These are phyloP conservation scores for Fennellomyces sp. DNA, from an alignment of 371 early-diverging fungal genomes.

Conservation along the genomic window DNA sequence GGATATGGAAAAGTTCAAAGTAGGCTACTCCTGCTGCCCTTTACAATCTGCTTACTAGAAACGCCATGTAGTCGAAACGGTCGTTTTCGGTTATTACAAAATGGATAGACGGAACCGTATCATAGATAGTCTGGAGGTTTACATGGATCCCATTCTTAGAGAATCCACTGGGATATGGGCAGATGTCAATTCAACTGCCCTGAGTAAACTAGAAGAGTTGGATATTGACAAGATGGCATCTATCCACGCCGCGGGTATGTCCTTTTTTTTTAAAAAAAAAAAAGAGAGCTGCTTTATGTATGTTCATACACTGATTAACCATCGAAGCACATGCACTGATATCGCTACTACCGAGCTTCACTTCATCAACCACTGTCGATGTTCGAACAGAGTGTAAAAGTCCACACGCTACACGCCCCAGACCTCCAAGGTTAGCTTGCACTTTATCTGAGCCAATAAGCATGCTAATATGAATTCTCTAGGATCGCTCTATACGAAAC, in stretches of 20 bases:
- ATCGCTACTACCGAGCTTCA: slow-evolving; percentile 32
- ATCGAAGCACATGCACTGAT: slow-evolving; percentile 42
- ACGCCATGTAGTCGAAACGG: slow-evolving; percentile 38
- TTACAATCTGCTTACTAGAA: neutral
- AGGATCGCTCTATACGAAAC: slow-evolving; percentile 47
- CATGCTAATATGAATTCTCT: neutral
- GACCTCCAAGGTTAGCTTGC: slow-evolving; percentile 30
- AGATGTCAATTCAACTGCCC: slow-evolving; percentile 31
- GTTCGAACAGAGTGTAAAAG: slow-evolving; percentile 52
- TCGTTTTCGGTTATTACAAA: slow-evolving; percentile 62
- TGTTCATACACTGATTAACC: neutral
- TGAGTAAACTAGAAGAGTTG: slow-evolving; percentile 16
- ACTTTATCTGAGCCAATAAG: neutral
- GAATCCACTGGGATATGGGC: slow-evolving; percentile 45
- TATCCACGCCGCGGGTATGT: slow-evolving; percentile 47
- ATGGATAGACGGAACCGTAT: slow-evolving; percentile 44
- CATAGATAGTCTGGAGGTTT: slow-evolving; percentile 45
- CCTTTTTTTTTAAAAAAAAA: no score
- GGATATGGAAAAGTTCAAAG: slow-evolving; percentile 40
- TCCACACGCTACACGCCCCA: slow-evolving; percentile 40
- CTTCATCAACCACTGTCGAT: slow-evolving; percentile 22
- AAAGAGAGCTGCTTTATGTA: neutral
- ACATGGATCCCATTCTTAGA: slow-evolving; percentile 52
- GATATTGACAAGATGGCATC: slow-evolving; percentile 48
- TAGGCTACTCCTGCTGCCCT: slow-evolving; percentile 2